Evolutionary conservation across 441 rosid species (phyloP).

Genomic region (Macaranga tanarius): DNA sequence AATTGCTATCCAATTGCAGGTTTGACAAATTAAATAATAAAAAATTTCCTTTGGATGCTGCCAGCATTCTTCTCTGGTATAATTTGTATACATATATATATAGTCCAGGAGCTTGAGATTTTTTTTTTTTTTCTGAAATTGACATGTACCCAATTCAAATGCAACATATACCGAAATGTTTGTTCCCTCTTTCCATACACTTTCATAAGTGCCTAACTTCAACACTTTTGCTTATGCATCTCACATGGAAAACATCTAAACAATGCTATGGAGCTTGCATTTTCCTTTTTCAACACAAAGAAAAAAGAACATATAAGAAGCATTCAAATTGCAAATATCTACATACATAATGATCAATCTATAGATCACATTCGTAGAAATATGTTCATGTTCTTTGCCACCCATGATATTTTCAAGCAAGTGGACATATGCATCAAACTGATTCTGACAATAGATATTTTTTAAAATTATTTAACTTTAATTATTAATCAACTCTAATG

Average conservation of each 20-base stretch:
- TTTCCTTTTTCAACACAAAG: background rate
- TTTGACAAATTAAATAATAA: constrained; percentile 5
- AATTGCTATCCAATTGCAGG: background rate
- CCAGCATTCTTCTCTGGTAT: background rate
- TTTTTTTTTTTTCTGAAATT: background rate
- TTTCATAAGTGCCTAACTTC: constrained; percentile 36
- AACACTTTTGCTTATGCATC: constrained; percentile 25
- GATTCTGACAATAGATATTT: too few species aligned
- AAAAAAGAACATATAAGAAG: constrained; percentile 1
- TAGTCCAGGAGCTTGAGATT: background rate
- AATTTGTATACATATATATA: background rate
- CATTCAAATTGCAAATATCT: background rate
- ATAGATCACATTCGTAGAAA: too few species aligned
- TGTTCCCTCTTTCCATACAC: constrained; percentile 28
- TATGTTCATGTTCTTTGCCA: background rate
- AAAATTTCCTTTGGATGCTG: constrained; percentile 5
- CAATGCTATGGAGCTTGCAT: background rate
- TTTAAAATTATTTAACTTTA: too few species aligned
- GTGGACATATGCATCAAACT: background rate
- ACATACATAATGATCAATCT: background rate
- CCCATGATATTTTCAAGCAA: constrained; percentile 3
- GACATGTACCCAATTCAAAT: constrained; percentile 38
- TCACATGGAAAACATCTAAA: constrained; percentile 31
- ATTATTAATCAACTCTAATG: too few species aligned
- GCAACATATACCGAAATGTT: constrained; percentile 38